These are phyloP conservation scores for Hortiboletus flavorubellus DNA, from an alignment of 768 basidiomycete genomes.

Conservation along the genomic window DNA sequence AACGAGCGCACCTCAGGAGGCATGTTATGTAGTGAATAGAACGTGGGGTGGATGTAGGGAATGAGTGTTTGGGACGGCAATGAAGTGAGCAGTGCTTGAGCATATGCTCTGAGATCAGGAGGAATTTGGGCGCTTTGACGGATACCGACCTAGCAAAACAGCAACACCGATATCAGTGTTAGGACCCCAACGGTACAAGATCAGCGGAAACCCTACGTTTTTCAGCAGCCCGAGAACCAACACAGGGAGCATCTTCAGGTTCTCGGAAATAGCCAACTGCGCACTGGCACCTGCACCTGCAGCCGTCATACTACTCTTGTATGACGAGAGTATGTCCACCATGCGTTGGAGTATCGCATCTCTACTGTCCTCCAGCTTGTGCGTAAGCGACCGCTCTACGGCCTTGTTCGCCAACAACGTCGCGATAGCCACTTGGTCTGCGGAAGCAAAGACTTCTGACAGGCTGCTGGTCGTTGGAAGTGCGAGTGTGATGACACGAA, in stretches of 20 bases:
- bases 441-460: slow-evolving; percentile 87
- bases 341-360: slow-evolving; percentile 82
- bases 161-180: neutral
- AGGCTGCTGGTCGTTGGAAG: slow-evolving; percentile 85
- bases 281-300: slow-evolving; percentile 92
- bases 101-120: slow-evolving; percentile 93
- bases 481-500: slow-evolving; percentile 86
- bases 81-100: slow-evolving; percentile 87
- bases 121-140: slow-evolving; percentile 97
- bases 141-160: slow-evolving; percentile 68
- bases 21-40: slow-evolving; percentile 98
- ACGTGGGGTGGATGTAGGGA: slow-evolving; percentile 91
- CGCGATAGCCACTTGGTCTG: slow-evolving; percentile 82
- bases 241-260: slow-evolving; percentile 92
- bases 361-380: slow-evolving; percentile 86
- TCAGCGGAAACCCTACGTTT: slow-evolving; percentile 58
- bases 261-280: slow-evolving; percentile 88
- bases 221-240: slow-evolving; percentile 88
- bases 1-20: slow-evolving; percentile 64
- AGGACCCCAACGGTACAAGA: neutral
- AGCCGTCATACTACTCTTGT: slow-evolving; percentile 96
- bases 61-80: slow-evolving; percentile 88
- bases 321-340: slow-evolving; percentile 79
- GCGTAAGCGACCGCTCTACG: slow-evolving; percentile 80
- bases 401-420: slow-evolving; percentile 90